phyloP scores from a whole-genome alignment of 306 rosid species.

The Mimosa bimucronata region DNA sequence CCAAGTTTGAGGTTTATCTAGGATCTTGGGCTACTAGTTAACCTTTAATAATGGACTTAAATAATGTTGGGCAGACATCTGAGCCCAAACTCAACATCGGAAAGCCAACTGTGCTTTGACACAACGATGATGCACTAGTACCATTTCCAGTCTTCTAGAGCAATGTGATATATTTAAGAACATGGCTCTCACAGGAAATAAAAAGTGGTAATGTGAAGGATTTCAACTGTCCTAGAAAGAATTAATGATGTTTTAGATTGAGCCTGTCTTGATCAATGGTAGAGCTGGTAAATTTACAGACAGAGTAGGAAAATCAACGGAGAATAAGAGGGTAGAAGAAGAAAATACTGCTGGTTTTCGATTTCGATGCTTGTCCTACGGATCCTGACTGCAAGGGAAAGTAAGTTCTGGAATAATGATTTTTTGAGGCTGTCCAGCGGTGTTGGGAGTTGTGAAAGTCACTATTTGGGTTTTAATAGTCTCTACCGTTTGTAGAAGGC shows the following conservation, averaged over 20 bases:
- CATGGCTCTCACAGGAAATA: not conserved
- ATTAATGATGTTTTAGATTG: constrained; percentile 9
- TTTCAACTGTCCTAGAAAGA: constrained; percentile 17
- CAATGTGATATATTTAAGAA: not conserved
- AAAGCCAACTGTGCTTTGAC: not conserved
- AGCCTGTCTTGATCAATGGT: constrained; percentile 9
- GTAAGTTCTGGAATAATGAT: not conserved
- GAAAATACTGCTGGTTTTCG: not conserved
- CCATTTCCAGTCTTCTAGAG: not conserved
- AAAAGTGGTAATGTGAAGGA: not conserved
- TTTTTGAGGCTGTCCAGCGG: not conserved
- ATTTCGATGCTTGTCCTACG: not conserved
- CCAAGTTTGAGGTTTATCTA: not conserved
- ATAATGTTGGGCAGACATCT: not conserved
- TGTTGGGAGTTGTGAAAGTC: not conserved
- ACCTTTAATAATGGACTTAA: not conserved
- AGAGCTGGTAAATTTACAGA: not conserved
- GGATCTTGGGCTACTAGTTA: not conserved
- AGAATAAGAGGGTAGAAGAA: not conserved
- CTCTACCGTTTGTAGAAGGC: not conserved
- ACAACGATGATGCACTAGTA: not conserved
- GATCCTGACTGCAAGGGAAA: not conserved
- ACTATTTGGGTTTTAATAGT: no score
- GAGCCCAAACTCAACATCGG: not conserved
- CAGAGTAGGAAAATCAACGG: not conserved